phyloP scores from a whole-genome alignment of 768 basidiomycete genomes.

The Boletus edulis region DNA sequence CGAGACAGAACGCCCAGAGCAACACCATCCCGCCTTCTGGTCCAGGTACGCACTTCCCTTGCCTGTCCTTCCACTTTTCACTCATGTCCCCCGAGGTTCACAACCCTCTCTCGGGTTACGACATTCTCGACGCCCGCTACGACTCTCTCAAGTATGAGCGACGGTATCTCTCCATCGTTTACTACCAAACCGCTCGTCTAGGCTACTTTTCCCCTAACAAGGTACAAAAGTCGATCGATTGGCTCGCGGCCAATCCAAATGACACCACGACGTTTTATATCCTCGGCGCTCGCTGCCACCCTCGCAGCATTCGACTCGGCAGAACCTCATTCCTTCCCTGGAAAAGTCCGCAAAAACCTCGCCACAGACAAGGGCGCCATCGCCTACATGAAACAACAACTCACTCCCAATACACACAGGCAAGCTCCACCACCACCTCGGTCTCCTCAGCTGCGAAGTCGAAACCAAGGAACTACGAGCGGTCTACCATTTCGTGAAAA shows the following conservation, averaged over 20 bases:
- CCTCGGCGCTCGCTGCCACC: too few species aligned
- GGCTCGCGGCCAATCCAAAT: constrained; percentile 63
- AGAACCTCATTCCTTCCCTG: too few species aligned
- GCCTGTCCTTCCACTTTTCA: not conserved
- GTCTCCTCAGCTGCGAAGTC: too few species aligned
- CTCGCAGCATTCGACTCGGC: too few species aligned
- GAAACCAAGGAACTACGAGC: too few species aligned
- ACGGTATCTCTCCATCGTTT: constrained; percentile 57
- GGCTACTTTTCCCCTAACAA: constrained; percentile 61
- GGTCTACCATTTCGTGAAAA: too few species aligned
- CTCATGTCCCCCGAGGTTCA: constrained; percentile 33
- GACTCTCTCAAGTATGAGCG: constrained; percentile 76
- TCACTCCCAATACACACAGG: too few species aligned
- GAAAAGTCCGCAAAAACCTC: too few species aligned
- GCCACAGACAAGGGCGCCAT: too few species aligned
- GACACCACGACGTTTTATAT: too few species aligned
- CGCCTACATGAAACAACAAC: too few species aligned
- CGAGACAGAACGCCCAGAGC: constrained; percentile 56
- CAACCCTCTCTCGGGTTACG: constrained; percentile 58
- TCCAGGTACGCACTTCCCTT: constrained; percentile 41
- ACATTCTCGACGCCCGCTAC: constrained; percentile 64
- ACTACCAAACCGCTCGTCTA: constrained; percentile 61
- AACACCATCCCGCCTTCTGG: constrained; percentile 55
- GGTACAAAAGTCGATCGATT: constrained; percentile 62
- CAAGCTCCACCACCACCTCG: too few species aligned